phyloP scores from a whole-genome alignment of 2,329 filamentous ascomycete species.

The Aspergillus candidus region DNA sequence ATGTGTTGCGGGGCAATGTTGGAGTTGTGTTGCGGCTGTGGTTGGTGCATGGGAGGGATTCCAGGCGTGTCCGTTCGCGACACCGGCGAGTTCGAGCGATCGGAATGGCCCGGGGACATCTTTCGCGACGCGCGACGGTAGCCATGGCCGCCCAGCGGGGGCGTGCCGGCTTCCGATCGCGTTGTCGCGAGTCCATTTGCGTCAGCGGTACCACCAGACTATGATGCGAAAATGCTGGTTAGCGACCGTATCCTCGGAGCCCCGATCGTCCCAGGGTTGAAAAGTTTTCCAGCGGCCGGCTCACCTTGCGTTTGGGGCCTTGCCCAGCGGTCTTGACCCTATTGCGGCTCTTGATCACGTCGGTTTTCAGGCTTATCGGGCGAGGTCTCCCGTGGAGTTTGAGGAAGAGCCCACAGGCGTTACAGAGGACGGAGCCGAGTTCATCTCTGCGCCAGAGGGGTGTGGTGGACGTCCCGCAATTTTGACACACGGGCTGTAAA shows the following conservation, averaged over 20 bases:
- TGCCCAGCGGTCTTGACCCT: conserved; percentile 84
- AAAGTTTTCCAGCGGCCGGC: conserved; percentile 24
- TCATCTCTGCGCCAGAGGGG: conserved; percentile 97
- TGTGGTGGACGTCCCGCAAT: conserved; percentile 91
- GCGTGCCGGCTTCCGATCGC: conserved; percentile 51
- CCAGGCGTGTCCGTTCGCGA: conserved; percentile 74
- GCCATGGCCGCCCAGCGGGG: conserved; percentile 52
- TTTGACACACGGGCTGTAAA: conserved; percentile 91
- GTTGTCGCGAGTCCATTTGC: conserved; percentile 54
- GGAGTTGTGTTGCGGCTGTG: conserved; percentile 57
- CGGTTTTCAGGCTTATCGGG: conserved; percentile 94
- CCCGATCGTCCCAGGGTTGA: not conserved
- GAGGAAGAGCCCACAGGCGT: conserved; percentile 94
- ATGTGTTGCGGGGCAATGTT: conserved; percentile 69
- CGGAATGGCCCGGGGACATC: conserved; percentile 63
- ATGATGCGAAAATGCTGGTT: conserved; percentile 14
- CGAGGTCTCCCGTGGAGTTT: conserved; percentile 92
- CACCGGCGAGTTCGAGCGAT: conserved; percentile 70
- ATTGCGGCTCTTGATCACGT: conserved; percentile 99
- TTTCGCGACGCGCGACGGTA: conserved; percentile 65
- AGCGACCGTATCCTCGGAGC: conserved; percentile 18
- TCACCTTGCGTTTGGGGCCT: conserved; percentile 77
- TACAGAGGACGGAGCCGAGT: conserved; percentile 90
- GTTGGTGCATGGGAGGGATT: conserved; percentile 40
- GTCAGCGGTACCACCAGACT: conserved; percentile 43